A percentile compares a stretch with the other conserved stretches of the same genome.
Conservation (phyloP, 2,329 filamentous ascomycete genomes). For the Alternaria tenuissima region DNA sequence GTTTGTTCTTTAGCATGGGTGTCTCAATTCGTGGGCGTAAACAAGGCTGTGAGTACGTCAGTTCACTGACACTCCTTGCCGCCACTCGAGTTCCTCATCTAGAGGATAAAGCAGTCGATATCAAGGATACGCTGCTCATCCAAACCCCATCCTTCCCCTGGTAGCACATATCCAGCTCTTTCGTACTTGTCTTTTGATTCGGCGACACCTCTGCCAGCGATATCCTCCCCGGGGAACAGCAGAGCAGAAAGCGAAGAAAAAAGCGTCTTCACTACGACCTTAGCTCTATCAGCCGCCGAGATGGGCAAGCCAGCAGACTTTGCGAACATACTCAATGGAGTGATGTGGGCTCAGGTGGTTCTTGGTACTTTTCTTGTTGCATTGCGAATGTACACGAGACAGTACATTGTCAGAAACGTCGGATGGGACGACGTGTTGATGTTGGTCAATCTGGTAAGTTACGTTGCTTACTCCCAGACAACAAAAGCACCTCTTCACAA, state of each 20-base stretch:
- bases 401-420: constrained; percentile 36
- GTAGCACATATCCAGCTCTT: neutral
- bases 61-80: neutral
- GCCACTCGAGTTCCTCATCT: neutral
- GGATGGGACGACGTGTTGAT: constrained; percentile 45
- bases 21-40: neutral
- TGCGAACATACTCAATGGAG: constrained; percentile 34
- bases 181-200: neutral
- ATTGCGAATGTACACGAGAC: constrained; percentile 39
- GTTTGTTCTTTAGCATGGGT: constrained; percentile 15
- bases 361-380: constrained; percentile 36
- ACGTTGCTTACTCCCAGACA: neutral
- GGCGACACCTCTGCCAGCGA: neutral
- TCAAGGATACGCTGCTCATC: neutral
- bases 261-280: neutral
- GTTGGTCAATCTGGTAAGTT: constrained; percentile 37
- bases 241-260: neutral
- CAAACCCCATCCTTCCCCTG: neutral
- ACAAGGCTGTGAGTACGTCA: constrained; percentile 2
- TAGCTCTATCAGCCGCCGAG: neutral
- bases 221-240: neutral
- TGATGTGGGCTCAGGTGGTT: constrained; percentile 43
- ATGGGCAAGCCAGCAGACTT: constrained; percentile 36
- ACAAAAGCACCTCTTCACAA: neutral
- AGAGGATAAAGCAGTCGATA: neutral